A percentile compares a stretch with the other conserved stretches of the same genome.
These are phyloP conservation scores for Rhytidhysteron rufulum DNA, from an alignment of 2,329 filamentous ascomycete genomes.

Conservation along the genomic window DNA sequence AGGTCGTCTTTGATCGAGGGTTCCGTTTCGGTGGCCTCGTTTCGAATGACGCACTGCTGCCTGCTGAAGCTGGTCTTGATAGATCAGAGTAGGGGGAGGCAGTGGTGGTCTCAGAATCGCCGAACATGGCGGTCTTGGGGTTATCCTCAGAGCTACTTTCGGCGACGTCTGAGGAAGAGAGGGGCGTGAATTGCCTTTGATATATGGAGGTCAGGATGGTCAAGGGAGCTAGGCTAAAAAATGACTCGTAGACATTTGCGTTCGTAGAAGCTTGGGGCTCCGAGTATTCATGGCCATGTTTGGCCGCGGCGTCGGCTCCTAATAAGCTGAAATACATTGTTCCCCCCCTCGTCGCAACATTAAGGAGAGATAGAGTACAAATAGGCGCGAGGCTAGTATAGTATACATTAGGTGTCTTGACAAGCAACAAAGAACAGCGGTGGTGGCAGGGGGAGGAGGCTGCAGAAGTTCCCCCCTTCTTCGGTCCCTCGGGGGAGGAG, in stretches of 20 bases:
- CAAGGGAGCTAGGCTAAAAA: conserved; percentile 30
- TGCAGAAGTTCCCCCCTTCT: too few species aligned
- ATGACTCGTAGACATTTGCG: conserved; percentile 20
- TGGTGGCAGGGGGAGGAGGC: too few species aligned
- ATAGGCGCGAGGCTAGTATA: conserved; percentile 3
- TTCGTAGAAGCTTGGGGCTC: conserved; percentile 15
- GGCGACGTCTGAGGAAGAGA: conserved; percentile 9
- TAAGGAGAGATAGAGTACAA: conserved; percentile 6
- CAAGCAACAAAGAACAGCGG: too few species aligned
- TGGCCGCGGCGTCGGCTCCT: conserved; percentile 29
- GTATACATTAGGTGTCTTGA: background rate
- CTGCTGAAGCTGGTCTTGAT: conserved; percentile 38
- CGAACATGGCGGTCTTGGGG: conserved; percentile 10
- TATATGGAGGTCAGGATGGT: conserved; percentile 28
- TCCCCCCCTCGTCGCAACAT: conserved; percentile 16
- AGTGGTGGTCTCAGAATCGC: conserved; percentile 4
- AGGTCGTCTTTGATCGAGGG: conserved; percentile 58
- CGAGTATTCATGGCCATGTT: conserved; percentile 31
- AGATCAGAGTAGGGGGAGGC: conserved; percentile 16
- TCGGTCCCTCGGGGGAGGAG: too few species aligned
- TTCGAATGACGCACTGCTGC: conserved; percentile 33
- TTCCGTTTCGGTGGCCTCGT: conserved; percentile 42
- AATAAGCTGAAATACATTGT: conserved; percentile 37
- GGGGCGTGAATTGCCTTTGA: conserved; percentile 16
- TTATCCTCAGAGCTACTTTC: conserved; percentile 1